phyloP scores from a whole-genome alignment of 768 basidiomycete genomes.

The Phlegmacium glaucopus region DNA sequence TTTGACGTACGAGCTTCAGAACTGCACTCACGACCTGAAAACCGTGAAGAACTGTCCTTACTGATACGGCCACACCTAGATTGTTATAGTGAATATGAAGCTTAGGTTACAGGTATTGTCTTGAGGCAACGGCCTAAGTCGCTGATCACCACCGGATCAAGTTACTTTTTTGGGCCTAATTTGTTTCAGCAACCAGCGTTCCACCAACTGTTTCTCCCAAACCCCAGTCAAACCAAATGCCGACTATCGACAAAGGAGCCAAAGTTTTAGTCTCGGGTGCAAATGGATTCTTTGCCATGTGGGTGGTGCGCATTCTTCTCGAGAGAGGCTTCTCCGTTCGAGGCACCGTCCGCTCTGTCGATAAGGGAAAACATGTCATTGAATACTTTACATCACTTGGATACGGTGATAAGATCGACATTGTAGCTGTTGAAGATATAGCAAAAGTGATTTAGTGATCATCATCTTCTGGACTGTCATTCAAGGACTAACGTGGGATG shows the following conservation, averaged over 20 bases:
- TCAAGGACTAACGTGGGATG: too few relatives aligned
- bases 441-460: conserved; percentile 29
- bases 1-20: too few relatives aligned
- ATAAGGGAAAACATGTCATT: conserved; percentile 56
- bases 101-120: too few relatives aligned
- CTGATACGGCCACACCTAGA: too few relatives aligned
- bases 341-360: conserved; percentile 61
- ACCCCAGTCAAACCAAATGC: conserved; percentile 20
- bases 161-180: too few relatives aligned
- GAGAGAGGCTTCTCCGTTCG: conserved; percentile 61
- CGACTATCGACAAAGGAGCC: conserved; percentile 21
- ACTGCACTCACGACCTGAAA: too few relatives aligned
- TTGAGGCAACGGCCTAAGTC: too few relatives aligned
- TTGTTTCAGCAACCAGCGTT: too few relatives aligned
- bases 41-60: too few relatives aligned
- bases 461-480: background rate
- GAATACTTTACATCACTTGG: conserved; percentile 46
- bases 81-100: too few relatives aligned
- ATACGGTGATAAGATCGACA: conserved; percentile 56
- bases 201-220: too few relatives aligned
- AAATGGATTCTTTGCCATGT: conserved; percentile 57
- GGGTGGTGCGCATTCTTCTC: conserved; percentile 53
- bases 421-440: conserved; percentile 71
- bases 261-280: conserved; percentile 55
- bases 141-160: too few relatives aligned